Base-by-base conservation (phyloP, 495 filamentous ascomycete species). In the Penicillium subrubescens region DNA sequence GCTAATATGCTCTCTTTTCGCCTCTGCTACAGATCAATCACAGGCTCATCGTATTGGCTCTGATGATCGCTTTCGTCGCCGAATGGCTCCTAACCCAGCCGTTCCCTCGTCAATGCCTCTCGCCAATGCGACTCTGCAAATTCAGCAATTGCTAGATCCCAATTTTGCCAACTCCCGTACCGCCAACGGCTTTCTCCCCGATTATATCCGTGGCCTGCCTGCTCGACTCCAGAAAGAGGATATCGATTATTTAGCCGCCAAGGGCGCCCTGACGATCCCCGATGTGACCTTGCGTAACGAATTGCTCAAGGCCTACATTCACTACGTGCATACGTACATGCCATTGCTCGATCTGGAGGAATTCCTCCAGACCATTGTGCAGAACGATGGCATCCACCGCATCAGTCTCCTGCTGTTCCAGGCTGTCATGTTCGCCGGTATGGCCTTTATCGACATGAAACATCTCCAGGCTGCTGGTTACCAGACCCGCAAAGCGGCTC, bases 321-420 rank as follows among this genome's bases (percentile, higher is more conserved):
- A 94, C 71, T 95, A 88, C 74, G 92, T 95, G 8, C 89, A 96
- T 70, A 91, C 92, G 6, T 94, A 90, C 74, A 94, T 95, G 91
- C 92, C 92, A n/a, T 79, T 94, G 29, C 69, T 96, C 54, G 91
- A 96, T 64, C 75, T 92, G 62, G 84, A 89, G 62, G 86, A 92
- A 44, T 92, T 94, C 71, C 71, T 95, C 29, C 75, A 81, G 64
- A 86, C 85, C 48, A 83, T 93, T 59, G 85, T 87, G 41, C 78
- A 82, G 59, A 83, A 84, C 53, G 88, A 92, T 71, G 90, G 89
- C 23, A 80, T 81, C 25, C 81, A 85, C 59, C 90, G 88, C 34
- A 87, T 91, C 67, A 94, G 92, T 75, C 75, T 96, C 64, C 82
- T 96, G 60, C 78, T 93, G 8, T 93, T 92, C 74, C 90, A 93